A percentile compares a stretch with the other conserved stretches of the same genome.
Conservation (phyloP, 1,139 yeast species). For the Geotrichum candidum region DNA sequence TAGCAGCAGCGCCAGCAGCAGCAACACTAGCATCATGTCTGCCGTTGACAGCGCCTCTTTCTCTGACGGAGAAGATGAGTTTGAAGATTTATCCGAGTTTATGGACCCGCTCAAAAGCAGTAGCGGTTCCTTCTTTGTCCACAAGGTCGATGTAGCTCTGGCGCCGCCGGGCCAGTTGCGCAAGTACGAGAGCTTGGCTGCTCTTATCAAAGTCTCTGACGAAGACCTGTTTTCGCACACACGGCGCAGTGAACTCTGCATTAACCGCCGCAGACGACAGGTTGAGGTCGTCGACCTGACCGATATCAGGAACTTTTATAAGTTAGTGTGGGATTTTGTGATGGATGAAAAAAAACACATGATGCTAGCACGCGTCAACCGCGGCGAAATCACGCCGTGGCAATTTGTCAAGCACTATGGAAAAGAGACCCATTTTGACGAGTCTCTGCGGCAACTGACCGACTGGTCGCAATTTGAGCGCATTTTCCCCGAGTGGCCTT, state of each 20-base stretch:
- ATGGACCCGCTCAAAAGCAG: conserved; percentile 3
- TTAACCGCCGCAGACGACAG: background rate
- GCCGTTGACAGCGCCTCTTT: background rate
- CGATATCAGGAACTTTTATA: background rate
- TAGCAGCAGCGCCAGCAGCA: background rate
- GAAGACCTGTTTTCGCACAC: background rate
- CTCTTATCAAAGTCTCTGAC: background rate
- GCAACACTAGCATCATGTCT: background rate
- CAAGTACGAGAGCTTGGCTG: background rate
- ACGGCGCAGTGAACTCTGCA: background rate
- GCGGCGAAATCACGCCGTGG: background rate
- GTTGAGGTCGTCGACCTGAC: background rate
- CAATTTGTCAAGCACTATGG: background rate
- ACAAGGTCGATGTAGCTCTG: background rate
- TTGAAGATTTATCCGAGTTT: background rate
- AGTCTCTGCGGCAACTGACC: background rate
- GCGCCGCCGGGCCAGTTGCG: background rate
- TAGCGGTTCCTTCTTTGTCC: background rate
- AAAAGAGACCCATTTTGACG: background rate
- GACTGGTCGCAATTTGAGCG: conserved; percentile 4
- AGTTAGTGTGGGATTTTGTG: background rate
- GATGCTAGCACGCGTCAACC: background rate
- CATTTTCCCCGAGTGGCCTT: conserved; percentile 5
- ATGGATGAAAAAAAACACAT: background rate
- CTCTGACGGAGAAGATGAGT: background rate